A percentile compares a stretch with the other conserved stretches of the same genome.
These are phyloP conservation scores for Aspergillus niger DNA, from an alignment of 2,329 filamentous ascomycete species.

Conservation along the genomic window DNA sequence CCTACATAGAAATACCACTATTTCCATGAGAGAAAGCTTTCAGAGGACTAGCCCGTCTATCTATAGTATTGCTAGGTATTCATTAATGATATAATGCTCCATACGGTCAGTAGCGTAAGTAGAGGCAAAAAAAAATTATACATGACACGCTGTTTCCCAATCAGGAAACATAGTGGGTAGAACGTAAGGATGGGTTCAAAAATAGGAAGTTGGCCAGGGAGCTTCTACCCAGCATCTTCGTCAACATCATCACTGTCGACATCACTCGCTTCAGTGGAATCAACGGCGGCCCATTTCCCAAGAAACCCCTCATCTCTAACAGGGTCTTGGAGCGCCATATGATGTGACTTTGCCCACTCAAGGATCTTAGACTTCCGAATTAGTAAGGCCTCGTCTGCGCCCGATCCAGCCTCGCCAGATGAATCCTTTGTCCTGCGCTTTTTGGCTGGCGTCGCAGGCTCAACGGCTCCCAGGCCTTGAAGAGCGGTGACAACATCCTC, in stretches of 20 bases:
- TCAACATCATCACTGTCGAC: constrained; percentile 22
- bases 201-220: background rate
- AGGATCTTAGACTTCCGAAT: constrained; percentile 62
- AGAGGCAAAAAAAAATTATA: background rate
- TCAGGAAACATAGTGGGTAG: background rate
- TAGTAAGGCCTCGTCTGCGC: constrained; percentile 39
- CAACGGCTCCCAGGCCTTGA: constrained; percentile 74
- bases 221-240: constrained; percentile 19
- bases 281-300: constrained; percentile 61
- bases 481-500: constrained; percentile 82
- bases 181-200: background rate
- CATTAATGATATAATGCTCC: background rate
- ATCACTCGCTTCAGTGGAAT: constrained; percentile 30
- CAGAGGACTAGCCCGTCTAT: too few species aligned
- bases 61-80: background rate
- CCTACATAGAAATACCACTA: too few species aligned
- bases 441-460: constrained; percentile 52
- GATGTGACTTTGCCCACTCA: constrained; percentile 66
- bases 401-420: constrained; percentile 22
- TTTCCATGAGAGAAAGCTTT: too few species aligned
- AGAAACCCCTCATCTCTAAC: constrained; percentile 77
- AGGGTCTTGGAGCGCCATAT: constrained; percentile 63
- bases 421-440: constrained; percentile 52
- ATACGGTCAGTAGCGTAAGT: constrained; percentile 12
- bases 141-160: background rate